phyloP scores from a whole-genome alignment of 2,329 filamentous ascomycete genomes.

The Orbilia oligospora region DNA sequence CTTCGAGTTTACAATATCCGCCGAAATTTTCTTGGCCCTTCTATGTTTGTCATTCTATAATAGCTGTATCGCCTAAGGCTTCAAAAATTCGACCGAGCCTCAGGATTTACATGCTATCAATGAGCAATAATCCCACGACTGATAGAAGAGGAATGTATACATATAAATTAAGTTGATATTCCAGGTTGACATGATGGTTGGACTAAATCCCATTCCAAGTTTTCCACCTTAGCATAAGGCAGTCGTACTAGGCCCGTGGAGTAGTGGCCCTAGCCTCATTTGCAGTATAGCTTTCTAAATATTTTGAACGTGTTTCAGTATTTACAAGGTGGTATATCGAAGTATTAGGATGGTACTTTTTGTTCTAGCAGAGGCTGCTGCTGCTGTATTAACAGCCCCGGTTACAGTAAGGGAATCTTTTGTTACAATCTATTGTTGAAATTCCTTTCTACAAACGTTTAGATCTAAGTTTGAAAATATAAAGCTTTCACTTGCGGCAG shows the following conservation, averaged over 20 bases:
- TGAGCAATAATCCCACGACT: too few species aligned
- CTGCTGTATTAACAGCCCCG: neutral
- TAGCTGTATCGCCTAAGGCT: neutral
- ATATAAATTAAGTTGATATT: too few species aligned
- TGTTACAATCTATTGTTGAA: neutral
- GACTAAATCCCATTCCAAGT: too few species aligned
- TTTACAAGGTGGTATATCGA: too few species aligned
- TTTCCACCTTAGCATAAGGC: too few species aligned
- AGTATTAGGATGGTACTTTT: neutral
- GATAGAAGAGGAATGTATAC: too few species aligned
- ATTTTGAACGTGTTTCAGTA: too few species aligned
- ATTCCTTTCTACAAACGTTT: neutral
- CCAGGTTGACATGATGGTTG: too few species aligned
- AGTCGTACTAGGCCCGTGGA: too few species aligned
- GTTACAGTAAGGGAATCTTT: neutral
- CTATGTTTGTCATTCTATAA: neutral
- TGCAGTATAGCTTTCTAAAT: too few species aligned
- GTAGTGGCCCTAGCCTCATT: too few species aligned
- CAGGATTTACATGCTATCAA: neutral
- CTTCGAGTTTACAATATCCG: neutral
- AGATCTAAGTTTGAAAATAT: neutral
- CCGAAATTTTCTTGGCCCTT: neutral
- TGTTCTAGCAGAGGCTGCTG: constrained; percentile 2
- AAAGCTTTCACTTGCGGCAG: constrained; percentile 4
- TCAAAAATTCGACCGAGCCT: neutral